Conservation (phyloP, 345 rosid species). For the Carallia brachiata region DNA sequence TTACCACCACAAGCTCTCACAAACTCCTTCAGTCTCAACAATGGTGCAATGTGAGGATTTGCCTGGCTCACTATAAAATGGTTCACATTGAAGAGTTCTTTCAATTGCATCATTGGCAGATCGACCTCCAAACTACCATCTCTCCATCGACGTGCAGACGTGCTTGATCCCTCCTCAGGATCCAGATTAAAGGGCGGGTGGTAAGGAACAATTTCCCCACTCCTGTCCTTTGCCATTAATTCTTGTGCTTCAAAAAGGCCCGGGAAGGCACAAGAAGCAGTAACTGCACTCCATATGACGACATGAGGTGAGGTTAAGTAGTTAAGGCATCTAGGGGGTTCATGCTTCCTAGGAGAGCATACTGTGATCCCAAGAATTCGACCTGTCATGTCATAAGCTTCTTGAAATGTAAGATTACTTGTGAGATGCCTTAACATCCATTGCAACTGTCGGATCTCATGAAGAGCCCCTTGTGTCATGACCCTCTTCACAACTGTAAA, state of each 20-base stretch:
- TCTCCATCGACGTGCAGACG: conserved; percentile 82
- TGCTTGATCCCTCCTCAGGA: conserved; percentile 65
- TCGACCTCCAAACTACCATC: conserved; percentile 99
- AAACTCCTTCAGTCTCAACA: conserved; percentile 73
- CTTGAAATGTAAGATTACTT: conserved; percentile 91
- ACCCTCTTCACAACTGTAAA: conserved; percentile 78
- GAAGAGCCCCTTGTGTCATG: conserved; percentile 84
- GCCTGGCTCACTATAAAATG: conserved; percentile 96
- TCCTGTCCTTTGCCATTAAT: conserved; percentile 92
- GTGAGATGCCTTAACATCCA: conserved; percentile 87
- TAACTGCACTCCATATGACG: conserved; percentile 97
- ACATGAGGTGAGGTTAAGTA: conserved; percentile 97
- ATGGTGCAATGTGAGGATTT: conserved; percentile 91
- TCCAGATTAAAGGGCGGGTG: conserved; percentile 92
- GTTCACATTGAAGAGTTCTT: conserved; percentile 93
- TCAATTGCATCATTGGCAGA: conserved; percentile 95
- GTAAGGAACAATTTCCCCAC: conserved; percentile 91
- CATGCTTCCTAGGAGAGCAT: conserved; percentile 98
- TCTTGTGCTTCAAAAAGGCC: conserved; percentile 98
- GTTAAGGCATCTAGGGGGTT: conserved; percentile 97
- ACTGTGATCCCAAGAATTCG: conserved; percentile 91
- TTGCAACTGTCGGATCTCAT: conserved; percentile 85
- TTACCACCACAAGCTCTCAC: conserved; percentile 85
- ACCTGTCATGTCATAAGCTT: conserved; percentile 94
- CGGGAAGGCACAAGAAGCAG: conserved; percentile 97